phyloP scores from a whole-genome alignment of 129 eudicot species.

The Pittosporum tobira region DNA sequence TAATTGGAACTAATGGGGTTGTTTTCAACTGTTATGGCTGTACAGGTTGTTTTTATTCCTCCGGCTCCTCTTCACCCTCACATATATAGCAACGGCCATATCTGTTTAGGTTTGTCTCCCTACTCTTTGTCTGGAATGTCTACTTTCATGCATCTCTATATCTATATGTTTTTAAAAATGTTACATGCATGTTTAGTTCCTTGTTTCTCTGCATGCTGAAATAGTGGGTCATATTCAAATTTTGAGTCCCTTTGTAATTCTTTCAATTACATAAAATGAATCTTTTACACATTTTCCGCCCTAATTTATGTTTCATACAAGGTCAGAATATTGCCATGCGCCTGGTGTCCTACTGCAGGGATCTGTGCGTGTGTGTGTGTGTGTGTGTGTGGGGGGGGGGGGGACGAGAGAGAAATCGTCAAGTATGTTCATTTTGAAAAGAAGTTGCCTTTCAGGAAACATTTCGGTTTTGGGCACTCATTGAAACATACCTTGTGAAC shows the following conservation, averaged over 20 bases:
- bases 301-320: no score
- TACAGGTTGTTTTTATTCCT: conserved; percentile 63
- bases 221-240: neutral
- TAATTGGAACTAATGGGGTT: neutral
- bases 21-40: conserved; percentile 15
- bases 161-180: neutral
- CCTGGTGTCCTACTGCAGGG: no score
- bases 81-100: conserved; percentile 87
- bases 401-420: no score
- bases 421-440: no score
- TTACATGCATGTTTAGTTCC: neutral
- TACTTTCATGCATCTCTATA: neutral
- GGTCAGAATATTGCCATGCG: no score
- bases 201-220: neutral
- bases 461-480: no score
- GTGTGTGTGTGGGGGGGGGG: no score
- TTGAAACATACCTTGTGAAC: no score
- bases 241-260: neutral
- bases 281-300: neutral
- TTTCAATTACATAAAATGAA: no score
- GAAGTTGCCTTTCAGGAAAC: no score
- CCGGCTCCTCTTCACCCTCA: conserved; percentile 85
- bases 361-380: no score
- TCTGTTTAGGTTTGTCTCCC: conserved; percentile 63
- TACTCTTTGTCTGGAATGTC: neutral